A percentile compares a stretch with the other conserved stretches of the same genome.
Conservation (phyloP, 1,284 basidiomycete genomes). For the Coniferiporia weirii region DNA sequence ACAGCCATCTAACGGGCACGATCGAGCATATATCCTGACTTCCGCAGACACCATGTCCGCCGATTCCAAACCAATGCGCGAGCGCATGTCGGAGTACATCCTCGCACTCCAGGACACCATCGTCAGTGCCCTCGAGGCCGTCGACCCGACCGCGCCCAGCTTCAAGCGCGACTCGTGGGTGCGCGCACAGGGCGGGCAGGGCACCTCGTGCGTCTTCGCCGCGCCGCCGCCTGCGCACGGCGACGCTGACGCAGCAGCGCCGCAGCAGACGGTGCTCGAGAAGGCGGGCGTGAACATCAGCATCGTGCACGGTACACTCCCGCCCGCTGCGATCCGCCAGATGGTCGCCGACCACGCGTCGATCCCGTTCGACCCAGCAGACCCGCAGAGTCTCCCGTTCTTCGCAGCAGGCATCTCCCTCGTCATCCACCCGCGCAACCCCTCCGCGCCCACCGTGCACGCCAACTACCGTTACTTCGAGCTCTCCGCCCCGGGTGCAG, state of each 20-base stretch:
- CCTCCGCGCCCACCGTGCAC: constrained; percentile 89
- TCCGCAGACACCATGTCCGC: background rate
- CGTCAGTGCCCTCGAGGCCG: constrained; percentile 70
- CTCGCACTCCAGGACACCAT: constrained; percentile 79
- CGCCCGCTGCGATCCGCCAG: constrained; percentile 85
- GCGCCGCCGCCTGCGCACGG: constrained; percentile 42
- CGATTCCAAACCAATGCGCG: constrained; percentile 63
- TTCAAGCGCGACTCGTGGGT: constrained; percentile 91
- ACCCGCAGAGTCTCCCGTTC: constrained; percentile 67
- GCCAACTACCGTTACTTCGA: constrained; percentile 99
- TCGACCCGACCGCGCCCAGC: constrained; percentile 66
- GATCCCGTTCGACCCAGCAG: constrained; percentile 56
- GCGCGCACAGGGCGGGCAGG: constrained; percentile 79
- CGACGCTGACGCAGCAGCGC: constrained; percentile 21
- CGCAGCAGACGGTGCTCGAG: constrained; percentile 64
- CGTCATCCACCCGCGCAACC: constrained; percentile 92
- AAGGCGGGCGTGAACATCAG: constrained; percentile 98
- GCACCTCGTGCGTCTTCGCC: constrained; percentile 85
- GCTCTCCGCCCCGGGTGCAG: constrained; percentile 50
- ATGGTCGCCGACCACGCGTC: constrained; percentile 91
- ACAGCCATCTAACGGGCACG: background rate
- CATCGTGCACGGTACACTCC: constrained; percentile 85
- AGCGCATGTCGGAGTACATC: constrained; percentile 79
- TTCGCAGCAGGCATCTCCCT: constrained; percentile 90
- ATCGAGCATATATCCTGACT: background rate